phyloP scores from a whole-genome alignment of 768 basidiomycete genomes.

The Holtermannia corniformis region DNA sequence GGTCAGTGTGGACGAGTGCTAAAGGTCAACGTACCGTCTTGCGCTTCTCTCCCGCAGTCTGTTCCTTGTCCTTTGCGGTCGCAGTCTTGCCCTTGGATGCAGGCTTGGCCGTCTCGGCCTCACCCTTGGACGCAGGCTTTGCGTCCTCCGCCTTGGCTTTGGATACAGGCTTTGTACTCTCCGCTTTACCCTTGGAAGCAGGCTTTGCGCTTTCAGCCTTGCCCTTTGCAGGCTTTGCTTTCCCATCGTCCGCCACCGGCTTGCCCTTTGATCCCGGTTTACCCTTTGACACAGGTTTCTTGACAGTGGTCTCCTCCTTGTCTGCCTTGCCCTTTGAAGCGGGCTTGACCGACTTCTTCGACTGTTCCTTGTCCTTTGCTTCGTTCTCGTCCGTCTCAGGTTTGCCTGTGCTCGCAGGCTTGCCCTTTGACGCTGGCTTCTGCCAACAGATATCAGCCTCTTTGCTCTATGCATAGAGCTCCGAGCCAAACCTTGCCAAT shows the following conservation, averaged over 20 bases:
- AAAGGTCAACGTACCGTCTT: background rate
- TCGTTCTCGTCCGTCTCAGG: conserved; percentile 14
- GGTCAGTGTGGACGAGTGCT: background rate
- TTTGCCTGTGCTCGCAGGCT: conserved; percentile 13
- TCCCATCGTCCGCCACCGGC: conserved; percentile 2
- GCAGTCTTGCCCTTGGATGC: conserved; percentile 1
- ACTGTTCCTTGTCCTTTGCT: conserved; percentile 7
- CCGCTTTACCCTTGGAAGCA: background rate
- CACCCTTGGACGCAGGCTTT: background rate
- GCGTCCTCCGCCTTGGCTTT: conserved; percentile 1
- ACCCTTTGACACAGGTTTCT: conserved; percentile 1
- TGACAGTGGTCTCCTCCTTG: background rate
- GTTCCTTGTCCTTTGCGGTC: conserved; percentile 2
- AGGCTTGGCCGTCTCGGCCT: background rate
- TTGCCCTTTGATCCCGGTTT: conserved; percentile 6
- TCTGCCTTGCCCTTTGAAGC: background rate
- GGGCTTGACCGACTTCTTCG: no score
- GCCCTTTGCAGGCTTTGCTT: conserved; percentile 2
- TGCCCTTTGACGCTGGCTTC: conserved; percentile 15
- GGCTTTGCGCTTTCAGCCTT: background rate
- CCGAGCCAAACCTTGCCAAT: conserved; percentile 6
- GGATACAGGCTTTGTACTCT: background rate
- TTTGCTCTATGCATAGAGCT: conserved; percentile 11
- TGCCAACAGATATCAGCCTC: conserved; percentile 7
- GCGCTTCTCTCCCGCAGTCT: conserved; percentile 4